Percentiles rank a stretch among this genome's conserved stretches.
phyloP scores from a whole-genome alignment of 371 early-diverging fungal species.

The Haplosporangium sp. region DNA sequence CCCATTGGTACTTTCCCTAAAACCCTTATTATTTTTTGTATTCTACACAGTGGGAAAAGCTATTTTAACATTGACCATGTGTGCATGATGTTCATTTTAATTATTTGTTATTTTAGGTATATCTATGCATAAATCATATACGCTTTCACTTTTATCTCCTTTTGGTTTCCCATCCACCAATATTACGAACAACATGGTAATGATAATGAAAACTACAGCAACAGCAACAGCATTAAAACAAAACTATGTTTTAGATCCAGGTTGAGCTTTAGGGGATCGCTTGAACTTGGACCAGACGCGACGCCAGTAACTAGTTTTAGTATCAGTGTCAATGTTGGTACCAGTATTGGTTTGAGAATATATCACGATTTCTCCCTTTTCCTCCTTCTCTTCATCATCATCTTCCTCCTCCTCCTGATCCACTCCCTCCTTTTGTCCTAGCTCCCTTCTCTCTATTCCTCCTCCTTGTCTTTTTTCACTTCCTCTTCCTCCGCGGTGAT shows the following conservation, averaged over 20 bases:
- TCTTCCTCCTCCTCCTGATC: neutral
- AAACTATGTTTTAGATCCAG: conserved; percentile 6
- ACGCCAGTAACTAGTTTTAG: conserved; percentile 9
- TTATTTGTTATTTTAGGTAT: too few relatives aligned
- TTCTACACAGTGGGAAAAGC: neutral
- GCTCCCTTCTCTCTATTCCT: neutral
- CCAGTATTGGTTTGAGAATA: neutral
- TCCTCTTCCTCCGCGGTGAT: neutral
- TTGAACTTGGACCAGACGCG: conserved; percentile 38
- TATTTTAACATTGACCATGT: neutral
- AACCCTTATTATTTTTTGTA: too few relatives aligned
- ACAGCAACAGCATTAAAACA: neutral
- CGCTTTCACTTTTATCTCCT: too few relatives aligned
- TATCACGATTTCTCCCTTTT: neutral
- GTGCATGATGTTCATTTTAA: too few relatives aligned
- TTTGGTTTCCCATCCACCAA: too few relatives aligned
- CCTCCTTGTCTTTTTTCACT: neutral
- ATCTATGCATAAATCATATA: too few relatives aligned
- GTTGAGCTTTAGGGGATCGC: neutral
- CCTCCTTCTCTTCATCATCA: neutral
- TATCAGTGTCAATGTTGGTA: neutral
- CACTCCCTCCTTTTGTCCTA: neutral
- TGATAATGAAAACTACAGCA: too few relatives aligned
- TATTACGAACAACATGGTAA: too few relatives aligned
- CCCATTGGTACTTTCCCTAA: too few relatives aligned